phyloP scores from a whole-genome alignment of 225 moss, liverwort and hornwort genomes.

The Marchantia paleacea region DNA sequence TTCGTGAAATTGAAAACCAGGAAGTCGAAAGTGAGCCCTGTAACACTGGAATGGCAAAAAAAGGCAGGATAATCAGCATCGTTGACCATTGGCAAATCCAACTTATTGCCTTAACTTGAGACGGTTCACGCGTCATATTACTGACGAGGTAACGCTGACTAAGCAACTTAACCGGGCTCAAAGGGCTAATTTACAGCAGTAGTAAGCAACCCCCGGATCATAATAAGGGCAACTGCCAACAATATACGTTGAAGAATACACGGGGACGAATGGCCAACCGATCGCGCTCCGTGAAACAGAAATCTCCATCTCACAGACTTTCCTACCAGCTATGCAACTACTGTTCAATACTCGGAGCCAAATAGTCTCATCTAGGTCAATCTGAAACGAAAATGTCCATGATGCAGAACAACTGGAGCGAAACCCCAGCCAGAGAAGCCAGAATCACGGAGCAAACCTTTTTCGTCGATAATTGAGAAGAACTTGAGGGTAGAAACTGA shows the following conservation, averaged over 20 bases:
- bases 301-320: neutral
- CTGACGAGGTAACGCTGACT: neutral
- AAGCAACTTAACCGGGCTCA: neutral
- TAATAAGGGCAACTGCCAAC: no score
- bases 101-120: no score
- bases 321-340: neutral
- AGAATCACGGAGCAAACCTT: conserved; percentile 43
- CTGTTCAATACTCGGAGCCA: neutral
- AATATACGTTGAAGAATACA: no score
- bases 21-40: conserved; percentile 86
- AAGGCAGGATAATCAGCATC: neutral
- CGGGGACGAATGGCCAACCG: no score
- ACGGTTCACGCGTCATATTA: neutral
- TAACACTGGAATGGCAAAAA: conserved; percentile 59
- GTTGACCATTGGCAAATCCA: neutral
- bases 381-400: neutral
- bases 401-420: neutral
- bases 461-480: conserved; percentile 78
- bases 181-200: neutral
- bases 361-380: neutral
- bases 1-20: conserved; percentile 85
- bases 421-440: neutral
- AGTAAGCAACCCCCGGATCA: no score
- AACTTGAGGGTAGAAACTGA: conserved; percentile 98
- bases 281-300: no score